A percentile compares a stretch with the other conserved stretches of the same genome.
Conservation (phyloP, 805 yeast species). For the Teunomyces panamensis region DNA sequence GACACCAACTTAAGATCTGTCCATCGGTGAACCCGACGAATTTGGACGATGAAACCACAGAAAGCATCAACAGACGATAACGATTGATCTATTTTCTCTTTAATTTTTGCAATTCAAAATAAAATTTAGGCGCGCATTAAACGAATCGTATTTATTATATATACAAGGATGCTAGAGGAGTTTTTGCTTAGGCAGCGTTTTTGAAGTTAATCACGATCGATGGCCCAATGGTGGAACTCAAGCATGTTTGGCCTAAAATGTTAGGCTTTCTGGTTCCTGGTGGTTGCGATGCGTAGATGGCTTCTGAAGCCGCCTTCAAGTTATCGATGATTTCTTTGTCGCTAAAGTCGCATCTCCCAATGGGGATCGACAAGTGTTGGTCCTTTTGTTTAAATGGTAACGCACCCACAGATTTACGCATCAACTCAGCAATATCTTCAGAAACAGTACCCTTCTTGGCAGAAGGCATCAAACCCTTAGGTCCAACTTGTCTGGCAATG, state of each 20-base stretch:
- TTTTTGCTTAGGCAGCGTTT: conserved; percentile 5
- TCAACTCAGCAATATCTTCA: conserved; percentile 54
- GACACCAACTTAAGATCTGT: conserved; percentile 45
- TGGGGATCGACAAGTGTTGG: conserved; percentile 57
- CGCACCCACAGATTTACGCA: conserved; percentile 59
- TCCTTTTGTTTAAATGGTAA: conserved; percentile 76
- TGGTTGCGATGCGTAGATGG: conserved; percentile 53
- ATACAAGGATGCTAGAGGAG: conserved; percentile 13
- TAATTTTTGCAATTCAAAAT: too few species aligned
- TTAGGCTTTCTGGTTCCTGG: conserved; percentile 67
- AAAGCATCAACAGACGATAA: not conserved
- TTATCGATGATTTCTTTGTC: conserved; percentile 75
- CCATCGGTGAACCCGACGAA: conserved; percentile 33
- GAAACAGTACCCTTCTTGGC: conserved; percentile 84
- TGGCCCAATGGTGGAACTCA: conserved; percentile 77
- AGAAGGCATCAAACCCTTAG: conserved; percentile 84
- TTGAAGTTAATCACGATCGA: conserved; percentile 59
- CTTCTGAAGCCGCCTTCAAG: conserved; percentile 61
- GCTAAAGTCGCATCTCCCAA: conserved; percentile 74
- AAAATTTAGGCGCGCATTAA: too few species aligned
- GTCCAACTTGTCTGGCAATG: conserved; percentile 82
- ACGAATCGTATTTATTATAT: not conserved
- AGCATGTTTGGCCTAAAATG: conserved; percentile 62
- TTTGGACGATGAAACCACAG: conserved; percentile 7
- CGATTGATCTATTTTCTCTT: not conserved